Percentiles rank a stretch among this genome's conserved stretches.
Evolutionary conservation across 1,284 basidiomycete species (phyloP).

Genomic region (Moesziomyces parantarcticus): DNA sequence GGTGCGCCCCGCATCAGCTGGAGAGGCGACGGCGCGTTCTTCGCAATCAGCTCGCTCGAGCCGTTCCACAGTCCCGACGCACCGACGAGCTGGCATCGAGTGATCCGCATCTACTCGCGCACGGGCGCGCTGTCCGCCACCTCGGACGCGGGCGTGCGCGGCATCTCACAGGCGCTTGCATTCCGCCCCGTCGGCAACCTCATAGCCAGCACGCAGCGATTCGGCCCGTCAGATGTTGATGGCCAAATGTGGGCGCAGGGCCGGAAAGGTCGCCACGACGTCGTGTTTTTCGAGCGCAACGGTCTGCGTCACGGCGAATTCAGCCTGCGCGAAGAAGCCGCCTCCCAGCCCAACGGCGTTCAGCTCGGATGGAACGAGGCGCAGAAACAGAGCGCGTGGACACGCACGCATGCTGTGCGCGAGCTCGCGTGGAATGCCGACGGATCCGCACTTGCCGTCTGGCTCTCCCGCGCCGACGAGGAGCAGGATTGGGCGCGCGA

Average conservation of each 20-base stretch:
- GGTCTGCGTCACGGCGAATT: constrained; percentile 93
- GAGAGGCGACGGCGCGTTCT: constrained; percentile 91
- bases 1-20: constrained; percentile 81
- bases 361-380: constrained; percentile 29
- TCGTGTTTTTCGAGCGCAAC: constrained; percentile 96
- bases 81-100: constrained; percentile 73
- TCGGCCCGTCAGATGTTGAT: constrained; percentile 75
- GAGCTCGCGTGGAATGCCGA: constrained; percentile 89
- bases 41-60: constrained; percentile 82
- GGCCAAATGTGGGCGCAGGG: constrained; percentile 54
- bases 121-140: constrained; percentile 82
- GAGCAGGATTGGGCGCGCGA: constrained; percentile 3
- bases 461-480: constrained; percentile 72
- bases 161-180: constrained; percentile 81
- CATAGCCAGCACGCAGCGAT: constrained; percentile 84
- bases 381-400: constrained; percentile 30
- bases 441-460: constrained; percentile 84
- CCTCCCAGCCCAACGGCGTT: constrained; percentile 63
- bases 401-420: constrained; percentile 73
- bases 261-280: constrained; percentile 75
- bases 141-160: constrained; percentile 79
- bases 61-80: constrained; percentile 16
- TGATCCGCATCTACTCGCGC: constrained; percentile 75
- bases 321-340: constrained; percentile 73
- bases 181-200: constrained; percentile 90